Evolutionary conservation across 176 grass and related monocot species (phyloP), one percentile per base, ranked within the genome.

Genomic region (Juncus inflexus): DNA sequence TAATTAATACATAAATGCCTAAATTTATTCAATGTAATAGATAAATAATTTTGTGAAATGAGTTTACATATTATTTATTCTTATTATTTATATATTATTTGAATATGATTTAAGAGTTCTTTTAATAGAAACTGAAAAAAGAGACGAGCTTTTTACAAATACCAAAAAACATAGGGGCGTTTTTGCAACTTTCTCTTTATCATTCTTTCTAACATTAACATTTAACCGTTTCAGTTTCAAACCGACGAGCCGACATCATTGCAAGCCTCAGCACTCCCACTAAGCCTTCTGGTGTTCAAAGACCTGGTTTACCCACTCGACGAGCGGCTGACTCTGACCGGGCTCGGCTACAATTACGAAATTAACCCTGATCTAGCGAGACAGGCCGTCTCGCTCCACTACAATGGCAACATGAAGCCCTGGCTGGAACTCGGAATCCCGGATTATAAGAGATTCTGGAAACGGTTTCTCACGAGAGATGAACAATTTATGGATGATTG

Each of bases 381-480:
- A 50, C 86, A n/a, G 78, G 83, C 83, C 40, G 51, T 55, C 55
- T 80, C 83, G 15, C 80, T 99, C 75, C 95, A 99, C 73, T 99
- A 94, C 62, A 94, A 99, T 61, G 95, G 95, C 72, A 86, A 90
- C 38, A 90, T 92, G 95, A 99, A 99, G 78, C 95, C 95, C 69
- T 99, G 95, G 95, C 86, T 99, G 80, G 89, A 99, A 64, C 80
- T 99, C 52, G 95, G 95, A 42, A 99, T 99, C 77, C 86, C 89
- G 52, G 81, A 83, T 16, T 90, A 99, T 76, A 94, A 80, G 76
- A 94, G 76, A 56, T 90, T 90, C 63, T 99, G 89, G 89, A 92
- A 86, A 62, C 87, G 78, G 60, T 99, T 76, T 77, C 75, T 99
- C 63, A 77, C 89, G 63, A 76, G 65, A 50, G 80, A 90, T 6